These are phyloP conservation scores for Nakazawaea peltata DNA, from an alignment of 805 yeast genomes.

Conservation along the genomic window DNA sequence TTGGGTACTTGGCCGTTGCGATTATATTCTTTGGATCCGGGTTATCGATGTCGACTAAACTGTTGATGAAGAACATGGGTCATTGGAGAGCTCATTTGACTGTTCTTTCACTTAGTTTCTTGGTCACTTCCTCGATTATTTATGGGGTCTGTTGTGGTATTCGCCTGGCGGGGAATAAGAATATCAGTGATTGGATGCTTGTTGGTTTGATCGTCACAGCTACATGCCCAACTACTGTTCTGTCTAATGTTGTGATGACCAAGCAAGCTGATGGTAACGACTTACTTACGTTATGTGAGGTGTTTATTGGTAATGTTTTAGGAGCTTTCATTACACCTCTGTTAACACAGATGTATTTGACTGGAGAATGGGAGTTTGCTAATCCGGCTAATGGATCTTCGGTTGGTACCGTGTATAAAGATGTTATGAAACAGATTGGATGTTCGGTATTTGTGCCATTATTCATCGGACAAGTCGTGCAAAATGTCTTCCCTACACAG, in stretches of 20 bases:
- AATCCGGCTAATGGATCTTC: slow-evolving; percentile 61
- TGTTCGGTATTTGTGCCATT: slow-evolving; percentile 77
- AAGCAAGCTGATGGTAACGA: slow-evolving; percentile 79
- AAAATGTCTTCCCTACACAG: slow-evolving; percentile 59
- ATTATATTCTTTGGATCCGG: slow-evolving; percentile 79
- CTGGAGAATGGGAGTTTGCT: slow-evolving; percentile 62
- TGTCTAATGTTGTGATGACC: slow-evolving; percentile 91
- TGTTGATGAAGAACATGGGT: slow-evolving; percentile 50
- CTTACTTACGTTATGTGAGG: slow-evolving; percentile 72
- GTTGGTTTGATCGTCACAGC: slow-evolving; percentile 80
- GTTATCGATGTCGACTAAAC: slow-evolving; percentile 60
- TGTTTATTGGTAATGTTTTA: slow-evolving; percentile 71
- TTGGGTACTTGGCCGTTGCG: slow-evolving; percentile 84
- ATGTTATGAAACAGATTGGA: slow-evolving; percentile 86
- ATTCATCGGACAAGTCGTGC: slow-evolving; percentile 81
- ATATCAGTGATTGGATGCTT: slow-evolving; percentile 69
- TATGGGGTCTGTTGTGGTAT: slow-evolving; percentile 70
- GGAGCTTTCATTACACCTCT: slow-evolving; percentile 91
- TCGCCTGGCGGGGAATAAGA: slow-evolving; percentile 42
- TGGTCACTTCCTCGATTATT: slow-evolving; percentile 63
- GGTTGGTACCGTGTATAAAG: slow-evolving; percentile 50
- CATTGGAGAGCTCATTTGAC: slow-evolving; percentile 83
- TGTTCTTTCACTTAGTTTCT: slow-evolving; percentile 57
- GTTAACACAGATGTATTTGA: slow-evolving; percentile 59
- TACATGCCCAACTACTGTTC: slow-evolving; percentile 86